These are phyloP conservation scores for Brassica balearica DNA, from an alignment of 441 rosid species.

Conservation along the genomic window DNA sequence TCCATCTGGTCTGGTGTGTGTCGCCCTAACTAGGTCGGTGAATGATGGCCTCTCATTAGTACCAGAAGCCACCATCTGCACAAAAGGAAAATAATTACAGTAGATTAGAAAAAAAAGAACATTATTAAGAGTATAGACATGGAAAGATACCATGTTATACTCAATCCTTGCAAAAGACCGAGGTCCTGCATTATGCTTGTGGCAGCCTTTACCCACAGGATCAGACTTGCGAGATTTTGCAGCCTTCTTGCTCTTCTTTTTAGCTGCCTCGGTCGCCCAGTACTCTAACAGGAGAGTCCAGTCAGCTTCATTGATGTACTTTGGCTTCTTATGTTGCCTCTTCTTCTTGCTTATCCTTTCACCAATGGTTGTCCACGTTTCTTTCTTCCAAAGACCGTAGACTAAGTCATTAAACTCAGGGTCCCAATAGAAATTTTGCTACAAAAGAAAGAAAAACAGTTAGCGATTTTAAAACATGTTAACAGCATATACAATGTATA, in stretches of 20 bases:
- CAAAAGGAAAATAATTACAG: too few relatives aligned
- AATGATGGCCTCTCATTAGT: neutral
- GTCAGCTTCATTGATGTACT: neutral
- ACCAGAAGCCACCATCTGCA: neutral
- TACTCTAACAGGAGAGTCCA: neutral
- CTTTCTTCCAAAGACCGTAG: neutral
- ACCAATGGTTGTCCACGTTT: neutral
- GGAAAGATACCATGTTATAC: neutral
- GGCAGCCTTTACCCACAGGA: neutral
- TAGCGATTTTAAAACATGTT: neutral
- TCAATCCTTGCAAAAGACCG: neutral
- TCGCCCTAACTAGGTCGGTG: neutral
- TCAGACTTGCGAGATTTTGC: neutral
- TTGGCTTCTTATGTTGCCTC: neutral
- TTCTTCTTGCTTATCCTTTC: neutral
- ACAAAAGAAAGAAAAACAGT: neutral
- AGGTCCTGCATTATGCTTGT: neutral
- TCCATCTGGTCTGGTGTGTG: neutral
- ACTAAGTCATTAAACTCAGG: neutral
- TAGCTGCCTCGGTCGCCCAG: neutral
- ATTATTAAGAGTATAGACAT: too few relatives aligned
- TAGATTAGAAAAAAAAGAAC: too few relatives aligned
- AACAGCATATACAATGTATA: neutral
- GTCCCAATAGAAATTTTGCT: neutral
- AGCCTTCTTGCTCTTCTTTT: neutral